Evolutionary conservation across 371 early-diverging fungal genomes (phyloP), one percentile per base, ranked within the genome.

Genomic region (Smittium mucronatum): DNA sequence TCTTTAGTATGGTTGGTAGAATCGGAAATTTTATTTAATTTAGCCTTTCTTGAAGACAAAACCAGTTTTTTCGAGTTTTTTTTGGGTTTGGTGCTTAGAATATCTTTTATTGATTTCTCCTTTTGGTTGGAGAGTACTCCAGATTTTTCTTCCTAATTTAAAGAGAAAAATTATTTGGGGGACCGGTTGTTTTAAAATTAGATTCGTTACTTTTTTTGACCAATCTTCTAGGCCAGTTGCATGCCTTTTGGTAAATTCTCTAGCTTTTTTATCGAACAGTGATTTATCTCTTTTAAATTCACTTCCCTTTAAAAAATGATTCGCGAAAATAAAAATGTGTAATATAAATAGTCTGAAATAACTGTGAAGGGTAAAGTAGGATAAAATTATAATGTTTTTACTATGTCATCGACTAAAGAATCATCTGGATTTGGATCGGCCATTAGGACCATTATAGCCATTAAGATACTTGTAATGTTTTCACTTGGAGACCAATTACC

Each of bases 381-480:
- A n/a, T n/a, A n/a, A n/a, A n/a, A n/a, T 21, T 47, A 47, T 47
- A 11, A 47, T 47, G 21, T 5, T 5, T 21, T 47, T 47, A 47
- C 99, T 66, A 98, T 98, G 72, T 98, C 95, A 76, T 96, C 93
- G 60, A 95, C 98, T 28, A 98, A 85, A 26, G 99, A 99, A 73
- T 98, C 98, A 75, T 97, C 95, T 2, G 97, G 97, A 78, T 97
- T 97, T 65, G 95, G 98, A 26, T 97, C 96, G n/a, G 97, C 97
- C 58, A 99, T 82, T 66, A 99, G 81, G n/a, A 98, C 98, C 73
- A 98, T 99, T 71, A 99, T 92, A 5, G 98, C 97, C 34, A 99
- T 86, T 47, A 99, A 83, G 11, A 98, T 97, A 0, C 97, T 96
- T 68, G 96, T 90, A 71, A 99, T 94, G 77, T 98, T 97, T 67